Base-by-base conservation (phyloP, 192 early-diverging fungal species). In the Coemansia sp. region DNA sequence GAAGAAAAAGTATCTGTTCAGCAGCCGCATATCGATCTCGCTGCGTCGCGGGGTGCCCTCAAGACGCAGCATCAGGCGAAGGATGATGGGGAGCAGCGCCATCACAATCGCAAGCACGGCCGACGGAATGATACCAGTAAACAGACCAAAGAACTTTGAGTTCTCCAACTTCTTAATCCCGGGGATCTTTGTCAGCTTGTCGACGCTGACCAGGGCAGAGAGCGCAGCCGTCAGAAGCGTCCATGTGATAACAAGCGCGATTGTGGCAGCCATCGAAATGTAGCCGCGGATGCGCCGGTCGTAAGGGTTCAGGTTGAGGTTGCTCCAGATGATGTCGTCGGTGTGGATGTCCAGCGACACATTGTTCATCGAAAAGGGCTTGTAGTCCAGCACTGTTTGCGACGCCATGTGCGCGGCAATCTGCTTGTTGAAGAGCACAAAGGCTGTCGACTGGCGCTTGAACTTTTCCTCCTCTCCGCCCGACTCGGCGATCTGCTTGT, bases 241-340 rank as follows among this genome's bases (percentile, higher is more conserved):
- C 93, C 92, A 95, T 45, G 89, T 77, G 29, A 95, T 71, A 2
- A 89, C 82, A 71, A 97, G 75, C 5, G 79, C 88, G 8, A 88
- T 64, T 0, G 86, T 81, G 4, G 79, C 50, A 1, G 76, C 66
- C 15, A 87, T 64, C 52, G 88, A 86, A 14, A 90, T 50, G 54
- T 89, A 55, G 7, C 73, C 71, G 35, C 90, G 82, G n/a, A 83
- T 66, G 23, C 89, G 74, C n/a, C 89, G 84, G 34, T 84, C 69
- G 20, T 81, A 79, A 19, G 81, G 80, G 19, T 77, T 74, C 20
- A 90, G 71, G 63, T 88, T 89, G 60, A 93, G 81, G 70, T 95
- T 95, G 17, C 87, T 80, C 95, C 95, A 97, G 57, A 94, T 88
- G 14, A 97, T 79, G 74, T 97, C 92, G 22, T 88, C 71, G 1